Conservation (phyloP, 176 grass and related monocot genomes). For the Hordeum marinum region DNA sequence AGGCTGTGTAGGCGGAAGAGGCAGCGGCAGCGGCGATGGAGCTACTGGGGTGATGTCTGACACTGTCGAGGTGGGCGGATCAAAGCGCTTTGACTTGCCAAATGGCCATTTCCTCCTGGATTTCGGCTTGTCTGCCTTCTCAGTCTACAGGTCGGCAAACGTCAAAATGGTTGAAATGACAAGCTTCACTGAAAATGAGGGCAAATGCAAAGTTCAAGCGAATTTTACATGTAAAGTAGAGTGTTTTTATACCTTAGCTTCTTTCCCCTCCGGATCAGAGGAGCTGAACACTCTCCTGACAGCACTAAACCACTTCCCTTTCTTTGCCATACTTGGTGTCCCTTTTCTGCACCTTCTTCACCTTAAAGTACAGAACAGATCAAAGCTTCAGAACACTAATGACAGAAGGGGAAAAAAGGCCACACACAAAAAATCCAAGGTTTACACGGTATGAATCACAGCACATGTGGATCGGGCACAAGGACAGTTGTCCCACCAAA, state of each 20-base stretch:
- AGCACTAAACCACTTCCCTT: constrained; percentile 70
- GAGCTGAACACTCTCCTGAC: constrained; percentile 77
- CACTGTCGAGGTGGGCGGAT: constrained; percentile 28
- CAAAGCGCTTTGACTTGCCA: constrained; percentile 35
- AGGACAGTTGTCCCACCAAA: not conserved
- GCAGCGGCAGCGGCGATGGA: constrained; percentile 7
- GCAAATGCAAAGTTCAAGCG: not conserved
- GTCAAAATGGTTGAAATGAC: not conserved
- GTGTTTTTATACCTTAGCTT: constrained; percentile 43
- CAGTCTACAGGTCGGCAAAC: constrained; percentile 26
- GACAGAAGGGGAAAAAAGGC: not conserved
- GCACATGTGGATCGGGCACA: not conserved
- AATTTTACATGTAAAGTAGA: not conserved
- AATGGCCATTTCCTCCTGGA: constrained; percentile 59
- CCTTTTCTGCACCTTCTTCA: constrained; percentile 21
- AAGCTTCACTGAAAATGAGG: not conserved
- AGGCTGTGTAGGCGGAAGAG: constrained; percentile 24
- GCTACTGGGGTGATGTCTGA: constrained; percentile 13
- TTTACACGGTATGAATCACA: not conserved
- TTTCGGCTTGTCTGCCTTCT: constrained; percentile 47
- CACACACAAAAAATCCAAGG: not conserved
- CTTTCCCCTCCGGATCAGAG: constrained; percentile 50
- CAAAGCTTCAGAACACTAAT: constrained; percentile 15
- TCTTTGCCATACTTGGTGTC: constrained; percentile 55
- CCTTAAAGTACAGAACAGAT: constrained; percentile 21